These are phyloP conservation scores for Allium fistulosum DNA, from an alignment of 106 monocot genomes.

Conservation along the genomic window DNA sequence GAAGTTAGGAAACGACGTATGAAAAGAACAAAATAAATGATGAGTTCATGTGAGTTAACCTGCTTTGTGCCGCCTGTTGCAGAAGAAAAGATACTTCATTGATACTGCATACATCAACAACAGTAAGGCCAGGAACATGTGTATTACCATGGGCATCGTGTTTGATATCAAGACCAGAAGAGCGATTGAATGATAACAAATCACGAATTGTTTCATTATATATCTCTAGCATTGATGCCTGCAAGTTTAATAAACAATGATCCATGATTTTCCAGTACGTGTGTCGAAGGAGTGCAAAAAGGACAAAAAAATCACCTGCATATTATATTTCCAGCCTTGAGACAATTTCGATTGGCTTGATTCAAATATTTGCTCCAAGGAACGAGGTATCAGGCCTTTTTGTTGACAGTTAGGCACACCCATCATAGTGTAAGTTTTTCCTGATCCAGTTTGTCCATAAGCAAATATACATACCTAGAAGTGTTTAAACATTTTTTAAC, in stretches of 20 bases:
- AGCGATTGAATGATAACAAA: conserved; percentile 34
- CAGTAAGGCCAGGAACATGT: conserved; percentile 66
- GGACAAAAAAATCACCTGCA: conserved; percentile 37
- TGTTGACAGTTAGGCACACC: conserved; percentile 31
- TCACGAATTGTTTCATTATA: conserved; percentile 96
- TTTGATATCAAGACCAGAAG: conserved; percentile 46
- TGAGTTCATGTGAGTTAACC: conserved; percentile 22
- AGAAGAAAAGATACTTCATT: conserved; percentile 72
- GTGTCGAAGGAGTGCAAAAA: neutral
- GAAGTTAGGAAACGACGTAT: no score
- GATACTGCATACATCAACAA: conserved; percentile 76
- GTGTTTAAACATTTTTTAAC: no score
- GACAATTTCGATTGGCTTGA: conserved; percentile 32
- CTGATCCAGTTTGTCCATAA: conserved; percentile 94
- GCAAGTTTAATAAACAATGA: neutral
- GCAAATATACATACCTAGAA: conserved; percentile 67
- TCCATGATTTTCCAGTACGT: neutral
- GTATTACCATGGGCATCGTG: conserved; percentile 74
- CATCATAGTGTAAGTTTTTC: conserved; percentile 98
- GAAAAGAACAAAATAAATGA: neutral
- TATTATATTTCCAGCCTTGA: conserved; percentile 58
- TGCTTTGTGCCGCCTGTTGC: conserved; percentile 73
- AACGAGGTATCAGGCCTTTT: conserved; percentile 55
- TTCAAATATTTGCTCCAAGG: conserved; percentile 62
- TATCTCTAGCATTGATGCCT: conserved; percentile 95